These are phyloP conservation scores for Claviceps pazoutovae DNA, from an alignment of 2,329 filamentous ascomycete species.

Conservation along the genomic window DNA sequence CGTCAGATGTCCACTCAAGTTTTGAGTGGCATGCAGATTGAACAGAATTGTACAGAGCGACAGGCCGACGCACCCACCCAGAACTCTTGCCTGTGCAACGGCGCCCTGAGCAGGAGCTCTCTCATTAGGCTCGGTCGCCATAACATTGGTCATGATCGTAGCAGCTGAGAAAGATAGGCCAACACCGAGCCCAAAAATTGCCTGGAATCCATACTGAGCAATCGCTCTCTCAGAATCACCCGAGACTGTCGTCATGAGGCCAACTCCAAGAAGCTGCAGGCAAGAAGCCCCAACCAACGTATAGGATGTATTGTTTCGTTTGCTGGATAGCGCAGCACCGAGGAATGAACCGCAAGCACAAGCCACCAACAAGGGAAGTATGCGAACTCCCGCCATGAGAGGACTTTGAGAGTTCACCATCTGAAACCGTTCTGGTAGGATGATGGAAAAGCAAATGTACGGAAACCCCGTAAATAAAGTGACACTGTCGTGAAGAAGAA, in stretches of 20 bases:
- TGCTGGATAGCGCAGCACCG: slow-evolving; percentile 38
- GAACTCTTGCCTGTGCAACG: slow-evolving; percentile 43
- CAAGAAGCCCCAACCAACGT: slow-evolving; percentile 34
- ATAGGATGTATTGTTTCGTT: slow-evolving; percentile 37
- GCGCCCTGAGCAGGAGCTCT: slow-evolving; percentile 46
- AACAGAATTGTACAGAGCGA: slow-evolving; percentile 46
- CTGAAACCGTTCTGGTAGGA: slow-evolving; percentile 46
- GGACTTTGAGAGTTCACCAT: slow-evolving; percentile 40
- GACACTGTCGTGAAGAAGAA: slow-evolving; percentile 22
- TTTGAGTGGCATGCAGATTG: slow-evolving; percentile 28
- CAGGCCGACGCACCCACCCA: slow-evolving; percentile 46
- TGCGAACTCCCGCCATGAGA: slow-evolving; percentile 40
- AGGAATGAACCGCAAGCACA: slow-evolving; percentile 43
- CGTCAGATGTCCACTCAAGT: slow-evolving; percentile 23
- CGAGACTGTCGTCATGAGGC: slow-evolving; percentile 32
- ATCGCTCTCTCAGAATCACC: slow-evolving; percentile 18
- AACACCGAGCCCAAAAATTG: slow-evolving; percentile 44
- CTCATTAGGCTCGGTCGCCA: slow-evolving; percentile 31
- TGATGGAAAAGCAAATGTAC: slow-evolving; percentile 43
- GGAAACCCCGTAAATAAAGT: slow-evolving; percentile 43
- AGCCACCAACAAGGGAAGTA: slow-evolving; percentile 43
- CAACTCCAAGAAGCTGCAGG: slow-evolving; percentile 38
- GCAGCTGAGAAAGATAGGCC: slow-evolving; percentile 43
- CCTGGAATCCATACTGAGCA: slow-evolving; percentile 39
- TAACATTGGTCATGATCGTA: slow-evolving; percentile 43